Evolutionary conservation across 148 eudicot species (phyloP), one percentile per base, ranked within the genome.

Genomic region (Rhododendron ovatum): DNA sequence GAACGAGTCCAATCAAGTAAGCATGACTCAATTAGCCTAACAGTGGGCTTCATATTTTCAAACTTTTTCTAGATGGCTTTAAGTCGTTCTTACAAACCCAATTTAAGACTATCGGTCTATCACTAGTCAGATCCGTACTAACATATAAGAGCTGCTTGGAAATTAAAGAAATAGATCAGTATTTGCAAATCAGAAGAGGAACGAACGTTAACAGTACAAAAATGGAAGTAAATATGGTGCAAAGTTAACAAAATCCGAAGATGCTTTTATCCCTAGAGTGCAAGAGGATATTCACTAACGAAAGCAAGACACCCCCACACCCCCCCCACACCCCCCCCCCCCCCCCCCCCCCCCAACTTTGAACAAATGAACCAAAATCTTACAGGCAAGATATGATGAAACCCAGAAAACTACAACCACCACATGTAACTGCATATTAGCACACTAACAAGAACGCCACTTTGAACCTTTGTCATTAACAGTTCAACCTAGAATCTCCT

Each of bases 301-400:
- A 74, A 74, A 74, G 78, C 45, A 37, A 74, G 41, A 5, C n/a
- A n/a, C n/a, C n/a, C n/a, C n/a, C n/a, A n/a, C n/a, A n/a, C n/a
- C n/a, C n/a, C n/a, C n/a, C n/a, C n/a, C n/a, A n/a, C n/a, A n/a
- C n/a, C n/a, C 8, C 13, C 15, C 80, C 22, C 48, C 43, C 80
- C 82, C 30, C 28, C 80, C 22, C 48, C 43, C 80, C 82, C n/a
- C n/a, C n/a, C n/a, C n/a, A n/a, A 48, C 47, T 48, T 79, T 48
- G 37, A 79, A n/a, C 59, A 48, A 79, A 79, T 48, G 61, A 79
- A 79, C 82, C 35, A 79, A 79, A 79, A 51, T 33, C 82, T 10
- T 41, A 26, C 8, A n/a, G 59, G 15, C 7, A 79, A 47, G 2
- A 47, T 48, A 13, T n/a, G 37, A 47, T 48, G 13, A 79, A 26